phyloP scores from a whole-genome alignment of 116 monocot genomes.

The Zostera marina region DNA sequence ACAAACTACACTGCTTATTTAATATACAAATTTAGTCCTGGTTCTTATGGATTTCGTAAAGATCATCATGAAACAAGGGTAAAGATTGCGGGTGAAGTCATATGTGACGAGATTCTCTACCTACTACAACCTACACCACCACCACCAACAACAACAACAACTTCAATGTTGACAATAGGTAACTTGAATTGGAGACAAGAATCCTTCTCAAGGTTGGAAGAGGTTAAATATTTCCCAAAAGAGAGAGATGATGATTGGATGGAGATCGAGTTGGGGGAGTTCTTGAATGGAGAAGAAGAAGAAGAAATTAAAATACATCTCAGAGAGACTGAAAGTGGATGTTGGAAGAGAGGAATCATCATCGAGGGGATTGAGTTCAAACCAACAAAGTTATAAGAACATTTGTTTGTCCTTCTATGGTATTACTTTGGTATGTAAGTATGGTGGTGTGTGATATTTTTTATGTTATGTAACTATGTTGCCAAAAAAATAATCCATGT shows the following conservation, averaged over 20 bases:
- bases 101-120: background rate
- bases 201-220: too few species aligned
- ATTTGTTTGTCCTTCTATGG: too few species aligned
- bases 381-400: too few species aligned
- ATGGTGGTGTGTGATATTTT: too few species aligned
- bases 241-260: constrained; percentile 22
- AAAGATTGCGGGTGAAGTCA: background rate
- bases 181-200: background rate
- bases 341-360: constrained; percentile 22
- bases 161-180: background rate
- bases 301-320: constrained; percentile 17
- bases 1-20: constrained; percentile 34
- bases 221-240: background rate
- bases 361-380: constrained; percentile 31
- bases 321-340: constrained; percentile 7
- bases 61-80: background rate
- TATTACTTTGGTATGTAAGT: too few species aligned
- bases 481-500: too few species aligned
- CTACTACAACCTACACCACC: background rate
- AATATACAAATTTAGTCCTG: constrained; percentile 5
- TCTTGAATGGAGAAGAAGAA: constrained; percentile 19
- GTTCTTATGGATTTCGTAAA: background rate
- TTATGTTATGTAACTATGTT: too few species aligned
- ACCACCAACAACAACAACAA: too few species aligned
- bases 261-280: constrained; percentile 33